Conservation (phyloP, 208 protist species). For the Borovskyia barvae region DNA sequence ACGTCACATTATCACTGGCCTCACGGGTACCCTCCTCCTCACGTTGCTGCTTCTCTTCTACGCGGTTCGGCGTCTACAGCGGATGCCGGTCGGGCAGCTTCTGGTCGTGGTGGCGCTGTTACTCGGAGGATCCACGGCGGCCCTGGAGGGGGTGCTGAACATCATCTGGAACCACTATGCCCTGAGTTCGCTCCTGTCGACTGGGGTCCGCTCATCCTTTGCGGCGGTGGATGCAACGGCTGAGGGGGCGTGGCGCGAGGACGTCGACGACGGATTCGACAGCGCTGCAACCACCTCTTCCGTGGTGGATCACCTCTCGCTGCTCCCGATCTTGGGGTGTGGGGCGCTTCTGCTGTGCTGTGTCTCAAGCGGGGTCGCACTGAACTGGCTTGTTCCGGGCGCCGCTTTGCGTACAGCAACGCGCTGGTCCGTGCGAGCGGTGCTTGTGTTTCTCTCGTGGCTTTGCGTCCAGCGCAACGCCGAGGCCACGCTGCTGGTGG, state of each 20-base stretch:
- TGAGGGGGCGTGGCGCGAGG: neutral
- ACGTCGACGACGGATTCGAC: neutral
- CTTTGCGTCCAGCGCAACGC: conserved; percentile 33
- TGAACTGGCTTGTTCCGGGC: conserved; percentile 32
- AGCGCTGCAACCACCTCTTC: neutral
- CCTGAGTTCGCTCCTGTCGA: neutral
- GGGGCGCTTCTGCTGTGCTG: conserved; percentile 2
- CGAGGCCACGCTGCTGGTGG: conserved; percentile 34
- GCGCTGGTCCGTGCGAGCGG: conserved; percentile 25
- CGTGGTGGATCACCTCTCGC: neutral
- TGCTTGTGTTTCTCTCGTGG: conserved; percentile 11
- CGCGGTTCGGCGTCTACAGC: conserved; percentile 45
- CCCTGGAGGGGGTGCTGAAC: conserved; percentile 35
- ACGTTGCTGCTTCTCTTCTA: conserved; percentile 34
- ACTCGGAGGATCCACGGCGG: conserved; percentile 47
- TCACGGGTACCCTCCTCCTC: conserved; percentile 47
- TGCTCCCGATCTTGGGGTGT: neutral
- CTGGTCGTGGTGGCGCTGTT: conserved; percentile 31
- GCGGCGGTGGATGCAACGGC: neutral
- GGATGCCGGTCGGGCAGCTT: conserved; percentile 57
- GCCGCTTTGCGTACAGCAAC: conserved; percentile 24
- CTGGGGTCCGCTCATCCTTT: no score
- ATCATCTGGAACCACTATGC: neutral
- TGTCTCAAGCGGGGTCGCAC: conserved; percentile 16
- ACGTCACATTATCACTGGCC: conserved; percentile 38